Evolutionary conservation across 192 early-diverging fungal species (phyloP).

Genomic region (Rhizophagus prolifer): DNA sequence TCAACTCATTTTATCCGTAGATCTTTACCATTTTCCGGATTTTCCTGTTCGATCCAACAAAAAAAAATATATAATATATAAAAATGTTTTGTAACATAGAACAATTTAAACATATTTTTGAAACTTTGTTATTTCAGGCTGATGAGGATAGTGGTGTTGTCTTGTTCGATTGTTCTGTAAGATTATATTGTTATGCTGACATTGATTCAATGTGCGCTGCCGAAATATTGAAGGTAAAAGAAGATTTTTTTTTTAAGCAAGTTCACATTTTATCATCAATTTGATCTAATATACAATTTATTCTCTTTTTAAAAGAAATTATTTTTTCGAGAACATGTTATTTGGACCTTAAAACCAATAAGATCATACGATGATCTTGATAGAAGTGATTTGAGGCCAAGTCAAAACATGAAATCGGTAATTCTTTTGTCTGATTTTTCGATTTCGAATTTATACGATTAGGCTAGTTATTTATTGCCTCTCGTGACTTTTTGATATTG

Average conservation of each 20-base stretch:
- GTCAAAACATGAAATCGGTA: background rate
- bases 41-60: background rate
- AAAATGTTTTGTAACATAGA: slow-evolving; percentile 1
- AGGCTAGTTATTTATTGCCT: background rate
- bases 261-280: background rate
- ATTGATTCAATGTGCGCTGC: slow-evolving; percentile 17
- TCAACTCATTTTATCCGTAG: background rate
- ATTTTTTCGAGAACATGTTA: slow-evolving; percentile 1
- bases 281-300: background rate
- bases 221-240: slow-evolving; percentile 12
- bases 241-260: background rate
- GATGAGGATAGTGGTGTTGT: background rate
- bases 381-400: background rate
- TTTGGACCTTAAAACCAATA: slow-evolving; percentile 6
- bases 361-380: slow-evolving; percentile 3
- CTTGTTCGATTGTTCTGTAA: slow-evolving; percentile 8
- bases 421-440: slow-evolving; percentile 7
- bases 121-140: slow-evolving; percentile 7
- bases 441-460: background rate
- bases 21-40: background rate
- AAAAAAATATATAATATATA: background rate
- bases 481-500: background rate
- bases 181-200: slow-evolving; percentile 2
- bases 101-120: slow-evolving; percentile 5
- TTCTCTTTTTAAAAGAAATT: slow-evolving; percentile 2